Base-by-base conservation (phyloP, 2,329 filamentous ascomycete species). In the Penicillium paneum region DNA sequence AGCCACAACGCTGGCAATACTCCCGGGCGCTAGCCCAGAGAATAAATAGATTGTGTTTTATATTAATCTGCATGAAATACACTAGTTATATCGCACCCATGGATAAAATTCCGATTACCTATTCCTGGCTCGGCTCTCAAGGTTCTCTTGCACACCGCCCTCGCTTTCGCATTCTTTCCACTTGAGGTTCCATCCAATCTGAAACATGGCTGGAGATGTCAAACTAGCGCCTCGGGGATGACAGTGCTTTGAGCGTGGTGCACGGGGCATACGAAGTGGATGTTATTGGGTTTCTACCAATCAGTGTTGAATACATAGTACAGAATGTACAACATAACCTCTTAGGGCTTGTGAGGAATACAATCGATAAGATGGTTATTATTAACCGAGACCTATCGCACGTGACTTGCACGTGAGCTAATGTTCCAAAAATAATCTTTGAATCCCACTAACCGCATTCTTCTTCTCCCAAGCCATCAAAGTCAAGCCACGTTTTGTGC, bases 201-300 rank as follows among this genome's bases (percentile, higher is more conserved):
- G 62, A 64, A 64, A 64, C 62, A 63, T 59, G 58, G 54, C 54
- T 58, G 42, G 42, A 34, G 44, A 58, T 59, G 48, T 32, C 40
- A 57, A 55, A 59, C 54, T 62, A 64, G 62, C 51, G 62, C 55
- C 43, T 50, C 39, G 49, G 42, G 49, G 42, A 52, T 48, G 42
- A 48, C 39, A 43, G 53, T 55, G 57, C 57, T 60, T 42, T 54
- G 5, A 24, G 29, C 5, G 24, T 24, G 31, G 34, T 52, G 50
- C 50, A 41, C 50, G 21, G 49, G 31, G 32, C 34, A 28, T 24
- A 6, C 10, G n/a, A 15, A 34, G 47, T 54, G 38, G 52, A 34
- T 31, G 36, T 31, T 10, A 3, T 43, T 43, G 28, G 15, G 21
- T 3, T 29, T 5, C 12, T 15, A 15, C 41, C 41, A 44, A 44